Conservation (phyloP, 2,329 filamentous ascomycete genomes). For the Colletotrichum liaoningense region DNA sequence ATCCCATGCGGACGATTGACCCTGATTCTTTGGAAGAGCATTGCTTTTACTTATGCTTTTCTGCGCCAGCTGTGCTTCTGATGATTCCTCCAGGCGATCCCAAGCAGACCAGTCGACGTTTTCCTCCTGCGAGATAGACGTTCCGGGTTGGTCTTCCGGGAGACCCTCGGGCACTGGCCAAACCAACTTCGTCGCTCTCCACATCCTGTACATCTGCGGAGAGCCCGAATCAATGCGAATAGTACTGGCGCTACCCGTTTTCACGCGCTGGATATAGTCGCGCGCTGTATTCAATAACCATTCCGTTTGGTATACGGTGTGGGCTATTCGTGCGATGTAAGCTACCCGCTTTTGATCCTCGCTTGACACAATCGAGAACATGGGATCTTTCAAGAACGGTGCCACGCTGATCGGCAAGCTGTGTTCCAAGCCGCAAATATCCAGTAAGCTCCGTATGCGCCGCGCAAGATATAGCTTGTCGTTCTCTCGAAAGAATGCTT, state of each 20-base stretch:
- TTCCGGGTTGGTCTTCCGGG: neutral
- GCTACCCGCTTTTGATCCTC: neutral
- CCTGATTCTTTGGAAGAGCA: neutral
- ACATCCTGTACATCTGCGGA: neutral
- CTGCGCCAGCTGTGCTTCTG: neutral
- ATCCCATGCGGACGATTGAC: neutral
- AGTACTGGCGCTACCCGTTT: neutral
- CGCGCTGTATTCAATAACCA: neutral
- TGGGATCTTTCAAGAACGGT: neutral
- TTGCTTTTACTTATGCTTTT: neutral
- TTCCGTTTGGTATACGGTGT: neutral
- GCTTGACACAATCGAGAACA: neutral
- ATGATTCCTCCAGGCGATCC: neutral
- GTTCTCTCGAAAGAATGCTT: neutral
- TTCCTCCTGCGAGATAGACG: neutral
- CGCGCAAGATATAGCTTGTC: constrained; percentile 11
- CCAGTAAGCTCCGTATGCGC: constrained; percentile 18
- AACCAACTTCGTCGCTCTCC: neutral
- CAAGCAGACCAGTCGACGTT: neutral
- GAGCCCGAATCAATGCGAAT: neutral
- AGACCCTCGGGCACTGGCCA: neutral
- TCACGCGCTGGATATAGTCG: neutral
- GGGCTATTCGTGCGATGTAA: neutral
- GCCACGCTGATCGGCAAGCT: neutral
- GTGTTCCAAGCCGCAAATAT: constrained; percentile 10